Evolutionary conservation across 306 rosid genomes (phyloP).

Genomic region (Parietaria judaica): DNA sequence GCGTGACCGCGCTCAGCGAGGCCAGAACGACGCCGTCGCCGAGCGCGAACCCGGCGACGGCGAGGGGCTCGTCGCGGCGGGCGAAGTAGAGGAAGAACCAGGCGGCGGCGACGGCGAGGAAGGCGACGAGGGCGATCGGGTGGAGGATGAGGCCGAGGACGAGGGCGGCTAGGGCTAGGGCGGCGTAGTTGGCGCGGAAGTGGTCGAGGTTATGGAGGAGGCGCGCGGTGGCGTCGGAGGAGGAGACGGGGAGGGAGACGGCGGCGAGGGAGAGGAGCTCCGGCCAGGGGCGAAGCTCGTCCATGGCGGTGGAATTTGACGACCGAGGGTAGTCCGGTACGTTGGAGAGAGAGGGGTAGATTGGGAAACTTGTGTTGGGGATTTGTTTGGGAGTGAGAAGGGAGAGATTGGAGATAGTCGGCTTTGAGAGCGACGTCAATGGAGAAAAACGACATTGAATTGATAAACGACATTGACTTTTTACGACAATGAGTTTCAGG

Average conservation of each 20-base stretch:
- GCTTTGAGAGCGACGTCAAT: background rate
- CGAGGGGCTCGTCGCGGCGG: constrained; percentile 40
- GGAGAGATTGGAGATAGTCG: background rate
- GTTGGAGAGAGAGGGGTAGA: constrained; percentile 3
- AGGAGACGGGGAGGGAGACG: constrained; percentile 36
- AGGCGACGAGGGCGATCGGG: constrained; percentile 37
- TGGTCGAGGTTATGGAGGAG: constrained; percentile 37
- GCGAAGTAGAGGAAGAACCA: constrained; percentile 61
- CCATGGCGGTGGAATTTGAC: constrained; percentile 28
- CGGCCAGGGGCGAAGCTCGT: constrained; percentile 53
- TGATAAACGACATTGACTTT: too few species aligned
- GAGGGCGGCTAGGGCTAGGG: constrained; percentile 27
- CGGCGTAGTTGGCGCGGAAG: constrained; percentile 54
- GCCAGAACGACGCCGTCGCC: constrained; percentile 28
- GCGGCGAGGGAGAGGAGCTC: constrained; percentile 34
- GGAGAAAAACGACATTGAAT: too few species aligned
- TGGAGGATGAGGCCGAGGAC: constrained; percentile 44
- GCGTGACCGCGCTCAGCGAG: constrained; percentile 22
- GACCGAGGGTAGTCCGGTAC: constrained; percentile 5
- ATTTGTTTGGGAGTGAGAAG: background rate
- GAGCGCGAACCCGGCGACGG: constrained; percentile 21
- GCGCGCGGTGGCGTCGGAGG: constrained; percentile 45
- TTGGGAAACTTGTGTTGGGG: background rate
- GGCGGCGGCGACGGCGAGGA: constrained; percentile 26
- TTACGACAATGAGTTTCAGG: too few species aligned